A percentile compares a stretch with the other conserved stretches of the same genome.
These are phyloP conservation scores for Secale cereale DNA, from an alignment of 176 grass and related monocot species.

Conservation along the genomic window DNA sequence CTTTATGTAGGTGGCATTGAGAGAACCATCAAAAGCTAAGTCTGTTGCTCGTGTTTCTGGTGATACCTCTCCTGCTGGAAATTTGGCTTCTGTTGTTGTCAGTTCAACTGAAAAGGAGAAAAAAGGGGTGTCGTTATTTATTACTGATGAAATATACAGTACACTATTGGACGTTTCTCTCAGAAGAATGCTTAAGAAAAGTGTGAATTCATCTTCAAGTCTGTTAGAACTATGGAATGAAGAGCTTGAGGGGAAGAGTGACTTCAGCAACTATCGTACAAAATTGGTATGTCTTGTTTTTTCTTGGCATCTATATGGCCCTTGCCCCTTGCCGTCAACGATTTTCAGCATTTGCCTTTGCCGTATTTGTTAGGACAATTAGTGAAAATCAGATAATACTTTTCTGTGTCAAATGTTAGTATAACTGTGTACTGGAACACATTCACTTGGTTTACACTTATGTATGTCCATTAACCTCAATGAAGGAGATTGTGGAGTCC, in stretches of 20 bases:
- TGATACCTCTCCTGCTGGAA: constrained; percentile 48
- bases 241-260: constrained; percentile 88
- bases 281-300: constrained; percentile 69
- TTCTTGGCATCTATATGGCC: not conserved
- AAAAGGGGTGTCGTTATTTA: constrained; percentile 58
- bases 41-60: constrained; percentile 55
- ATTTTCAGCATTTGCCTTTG: not conserved
- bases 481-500: not conserved
- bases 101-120: constrained; percentile 74
- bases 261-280: constrained; percentile 78
- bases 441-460: constrained; percentile 8
- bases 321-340: not conserved
- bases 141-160: constrained; percentile 81
- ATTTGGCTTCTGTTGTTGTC: constrained; percentile 36
- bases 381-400: not conserved
- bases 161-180: constrained; percentile 86
- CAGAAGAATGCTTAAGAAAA: constrained; percentile 95
- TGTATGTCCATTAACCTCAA: constrained; percentile 3
- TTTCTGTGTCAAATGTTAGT: not conserved
- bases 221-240: constrained; percentile 83
- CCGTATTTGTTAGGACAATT: constrained; percentile 11
- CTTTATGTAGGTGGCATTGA: constrained; percentile 64
- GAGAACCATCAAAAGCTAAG: constrained; percentile 87
- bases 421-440: not conserved
- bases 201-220: constrained; percentile 38